Base-by-base conservation (phyloP, 495 filamentous ascomycete genomes). In the Aspergillus avenaceus region DNA sequence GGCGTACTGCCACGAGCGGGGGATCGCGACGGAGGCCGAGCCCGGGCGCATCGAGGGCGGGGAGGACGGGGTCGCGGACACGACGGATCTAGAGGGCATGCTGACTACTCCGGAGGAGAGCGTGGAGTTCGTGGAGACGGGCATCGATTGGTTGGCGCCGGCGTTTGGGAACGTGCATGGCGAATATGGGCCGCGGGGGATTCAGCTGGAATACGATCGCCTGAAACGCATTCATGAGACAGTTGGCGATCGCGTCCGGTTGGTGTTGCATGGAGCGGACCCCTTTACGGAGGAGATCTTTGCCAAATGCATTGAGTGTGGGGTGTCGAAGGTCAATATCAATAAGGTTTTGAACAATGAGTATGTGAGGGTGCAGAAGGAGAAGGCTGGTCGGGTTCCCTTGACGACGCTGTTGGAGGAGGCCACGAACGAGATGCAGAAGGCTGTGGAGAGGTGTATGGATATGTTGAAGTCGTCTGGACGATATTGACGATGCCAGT, bases 91-190 rank as follows among this genome's bases (percentile, higher is more conserved):
- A 19, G 85, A 87, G 62, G 87, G 79, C 0, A 49, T 91, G 42
- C 59, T 91, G 57, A 95, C 88, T n/a, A 90, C 83, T 0, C 81
- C 85, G 0, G 86, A 88, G 63, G 81, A 91, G 65, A 86, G 85
- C 31, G 68, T 80, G 61, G 81, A 87, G 65, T 92, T 92, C 65
- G 85, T 89, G 0, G 77, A 73, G 8, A 89, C 86, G 22, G 88
- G 89, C 0, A 90, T 91, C 53, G 85, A 91, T 64, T 89, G 86
- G 82, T 65, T 92, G 13, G 88, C 88, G 9, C 89, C 89, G 0
- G 86, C 87, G 8, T 92, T 95, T 65, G 88, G 88, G 3, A 92
- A 92, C 62, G 85, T 95, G 29, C 88, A 92, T 71, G 88, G 89
- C 5, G 82, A 85, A 56, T 95, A 92, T 67, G 88, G 87, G 0